phyloP scores from a whole-genome alignment of 768 basidiomycete species.

The Tricholoma hemisulphureum region DNA sequence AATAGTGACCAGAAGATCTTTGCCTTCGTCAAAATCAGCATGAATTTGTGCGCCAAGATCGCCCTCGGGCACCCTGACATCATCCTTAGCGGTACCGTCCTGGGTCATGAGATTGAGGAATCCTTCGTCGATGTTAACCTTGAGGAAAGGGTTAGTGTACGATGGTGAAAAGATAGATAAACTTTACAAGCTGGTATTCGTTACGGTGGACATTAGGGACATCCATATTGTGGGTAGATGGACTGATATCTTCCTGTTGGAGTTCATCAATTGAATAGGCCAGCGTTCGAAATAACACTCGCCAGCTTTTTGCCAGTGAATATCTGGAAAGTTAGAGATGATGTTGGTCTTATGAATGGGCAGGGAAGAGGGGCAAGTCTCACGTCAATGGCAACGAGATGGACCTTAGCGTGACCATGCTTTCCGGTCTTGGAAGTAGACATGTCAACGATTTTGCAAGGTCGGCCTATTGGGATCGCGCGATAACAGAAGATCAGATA shows the following conservation, averaged over 20 bases:
- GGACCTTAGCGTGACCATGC: constrained; percentile 99
- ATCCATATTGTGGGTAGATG: constrained; percentile 99
- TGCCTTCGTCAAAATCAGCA: constrained; percentile 74
- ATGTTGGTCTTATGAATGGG: constrained; percentile 10
- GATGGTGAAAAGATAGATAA: constrained; percentile 7
- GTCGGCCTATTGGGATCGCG: constrained; percentile 55
- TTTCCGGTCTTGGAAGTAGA: constrained; percentile 99
- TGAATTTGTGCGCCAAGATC: constrained; percentile 75
- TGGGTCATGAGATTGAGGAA: constrained; percentile 91
- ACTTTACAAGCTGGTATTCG: constrained; percentile 85
- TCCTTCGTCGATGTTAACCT: constrained; percentile 90
- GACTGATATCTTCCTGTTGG: constrained; percentile 84
- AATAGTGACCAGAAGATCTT: constrained; percentile 85
- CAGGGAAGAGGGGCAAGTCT: constrained; percentile 32
- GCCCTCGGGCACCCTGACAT: constrained; percentile 89
- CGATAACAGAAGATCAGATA: background rate
- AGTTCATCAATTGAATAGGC: background rate
- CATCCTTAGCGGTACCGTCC: constrained; percentile 85
- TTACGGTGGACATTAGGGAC: constrained; percentile 89
- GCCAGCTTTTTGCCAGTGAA: constrained; percentile 98
- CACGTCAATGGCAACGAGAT: constrained; percentile 95
- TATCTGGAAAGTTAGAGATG: constrained; percentile 56
- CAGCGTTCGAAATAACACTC: constrained; percentile 32
- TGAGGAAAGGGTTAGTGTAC: constrained; percentile 5
- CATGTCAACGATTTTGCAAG: constrained; percentile 99